Evolutionary conservation across 2,329 filamentous ascomycete genomes (phyloP), one percentile per base, ranked within the genome.

Genomic region (Penicillium capsulatum): DNA sequence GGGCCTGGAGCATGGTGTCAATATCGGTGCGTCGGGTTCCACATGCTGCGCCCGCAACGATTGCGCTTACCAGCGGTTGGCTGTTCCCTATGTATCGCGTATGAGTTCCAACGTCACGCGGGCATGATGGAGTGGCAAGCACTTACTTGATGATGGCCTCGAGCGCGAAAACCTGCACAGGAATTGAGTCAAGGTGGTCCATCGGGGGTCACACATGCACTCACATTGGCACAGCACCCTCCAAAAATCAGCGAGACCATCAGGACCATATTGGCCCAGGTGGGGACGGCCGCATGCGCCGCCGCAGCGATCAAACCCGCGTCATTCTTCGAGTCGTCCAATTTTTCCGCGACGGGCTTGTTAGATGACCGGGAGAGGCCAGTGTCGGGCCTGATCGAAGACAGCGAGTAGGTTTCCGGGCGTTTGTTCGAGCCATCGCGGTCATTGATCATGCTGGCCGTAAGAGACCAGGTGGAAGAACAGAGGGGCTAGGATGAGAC

Each of bases 71-170:
- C 91, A 59, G 86, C 91, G 40, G 82, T 81, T 30, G 89, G 84
- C 63, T 94, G 87, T 61, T 87, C 82, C 65, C 86, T 91, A 50
- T 9, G 11, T 11, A 28, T 11, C 10, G 10, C 26, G 13, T 6
- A 28, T 28, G 6, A 28, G 26, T 28, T 28, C 5, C 10, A 11
- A 7, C 11, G 13, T 28, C 26, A 4, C 26, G 26, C 19, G 5
- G 13, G 11, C 26, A 28, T 28, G 6, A 28, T n/a, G 6, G 11
- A 11, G 13, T 10, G 11, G 9, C 14, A 14, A 19, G 11, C 9
- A 70, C 82, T 77, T 71, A 92, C 86, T 92, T 94, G 61, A 98
- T 81, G 55, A 97, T 94, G 32, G 87, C 86, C 67, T 98, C 92
- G 40, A 98, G 75, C 28, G 91, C 88, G 68, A 94, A 97, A n/a